Conservation (phyloP, 257 asterid genomes). For the Cordia subcordata region DNA sequence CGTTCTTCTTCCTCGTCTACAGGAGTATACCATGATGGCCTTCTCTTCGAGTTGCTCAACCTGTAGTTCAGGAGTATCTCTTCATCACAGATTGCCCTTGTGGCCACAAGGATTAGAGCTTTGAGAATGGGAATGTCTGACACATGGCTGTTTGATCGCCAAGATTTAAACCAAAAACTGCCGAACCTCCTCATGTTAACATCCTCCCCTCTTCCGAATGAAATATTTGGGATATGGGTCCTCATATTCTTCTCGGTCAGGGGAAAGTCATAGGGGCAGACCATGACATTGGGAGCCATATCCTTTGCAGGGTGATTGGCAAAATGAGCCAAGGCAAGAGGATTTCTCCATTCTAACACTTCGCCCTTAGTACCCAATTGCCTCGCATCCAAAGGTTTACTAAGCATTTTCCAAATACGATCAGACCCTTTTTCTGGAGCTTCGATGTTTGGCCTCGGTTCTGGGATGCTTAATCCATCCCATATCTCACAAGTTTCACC, state of each 20-base stretch:
- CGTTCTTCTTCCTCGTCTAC: slow-evolving; percentile 88
- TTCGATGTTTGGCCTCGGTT: slow-evolving; percentile 18
- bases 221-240: slow-evolving; percentile 63
- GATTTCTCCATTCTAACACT: slow-evolving; percentile 74
- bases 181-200: slow-evolving; percentile 61
- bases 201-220: slow-evolving; percentile 69
- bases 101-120: slow-evolving; percentile 70
- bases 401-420: slow-evolving; percentile 70
- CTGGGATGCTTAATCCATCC: slow-evolving; percentile 38
- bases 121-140: slow-evolving; percentile 46
- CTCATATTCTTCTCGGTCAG: slow-evolving; percentile 62
- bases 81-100: slow-evolving; percentile 61
- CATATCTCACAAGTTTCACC: slow-evolving; percentile 70
- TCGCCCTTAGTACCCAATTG: slow-evolving; percentile 36
- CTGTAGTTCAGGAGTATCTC: slow-evolving; percentile 82
- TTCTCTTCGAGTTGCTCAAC: slow-evolving; percentile 68
- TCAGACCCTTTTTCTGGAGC: slow-evolving; percentile 49
- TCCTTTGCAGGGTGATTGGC: slow-evolving; percentile 83
- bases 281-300: slow-evolving; percentile 69
- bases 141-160: slow-evolving; percentile 44
- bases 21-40: slow-evolving; percentile 85
- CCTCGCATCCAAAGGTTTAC: slow-evolving; percentile 62
- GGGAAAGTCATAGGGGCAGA: slow-evolving; percentile 81
- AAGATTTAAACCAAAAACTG: slow-evolving; percentile 79
- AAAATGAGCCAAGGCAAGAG: slow-evolving; percentile 82